phyloP scores from a whole-genome alignment of 495 filamentous ascomycete species.

The Podospora australis region DNA sequence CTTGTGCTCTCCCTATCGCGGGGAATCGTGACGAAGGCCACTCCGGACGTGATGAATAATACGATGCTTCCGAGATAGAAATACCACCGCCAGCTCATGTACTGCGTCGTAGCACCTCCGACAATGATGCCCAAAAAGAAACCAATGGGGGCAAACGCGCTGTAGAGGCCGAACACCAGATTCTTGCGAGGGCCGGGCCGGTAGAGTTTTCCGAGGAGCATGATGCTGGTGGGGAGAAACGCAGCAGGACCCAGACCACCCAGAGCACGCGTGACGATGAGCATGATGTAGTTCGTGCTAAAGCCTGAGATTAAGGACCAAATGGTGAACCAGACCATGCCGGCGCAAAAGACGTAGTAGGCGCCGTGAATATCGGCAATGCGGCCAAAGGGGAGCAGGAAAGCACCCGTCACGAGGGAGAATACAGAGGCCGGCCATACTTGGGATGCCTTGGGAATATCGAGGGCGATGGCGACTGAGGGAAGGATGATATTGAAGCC shows the following conservation, averaged over 20 bases:
- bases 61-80: slow-evolving; percentile 67
- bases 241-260: slow-evolving; percentile 76
- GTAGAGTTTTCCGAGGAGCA: slow-evolving; percentile 74
- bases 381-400: slow-evolving; percentile 72
- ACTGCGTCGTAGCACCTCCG: slow-evolving; percentile 62
- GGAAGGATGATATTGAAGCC: slow-evolving; percentile 82
- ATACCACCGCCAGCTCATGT: slow-evolving; percentile 65
- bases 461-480: slow-evolving; percentile 52
- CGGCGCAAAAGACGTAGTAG: slow-evolving; percentile 60
- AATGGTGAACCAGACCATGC: slow-evolving; percentile 63
- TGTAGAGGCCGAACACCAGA: slow-evolving; percentile 74
- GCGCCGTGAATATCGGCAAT: slow-evolving; percentile 75
- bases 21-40: slow-evolving; percentile 62
- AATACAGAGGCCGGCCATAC: slow-evolving; percentile 81
- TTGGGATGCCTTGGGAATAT: slow-evolving; percentile 55
- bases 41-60: slow-evolving; percentile 35
- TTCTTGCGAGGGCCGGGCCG: slow-evolving; percentile 83
- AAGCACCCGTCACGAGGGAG: slow-evolving; percentile 64
- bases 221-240: slow-evolving; percentile 69
- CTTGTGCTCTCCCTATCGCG: slow-evolving; percentile 48
- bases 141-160: slow-evolving; percentile 67
- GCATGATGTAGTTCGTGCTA: slow-evolving; percentile 59
- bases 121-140: slow-evolving; percentile 82
- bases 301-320: slow-evolving; percentile 73
- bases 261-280: slow-evolving; percentile 69